A percentile compares a stretch with the other conserved stretches of the same genome.
These are phyloP conservation scores for Akanthomyces muscarius DNA, from an alignment of 2,329 filamentous ascomycete genomes.

Conservation along the genomic window DNA sequence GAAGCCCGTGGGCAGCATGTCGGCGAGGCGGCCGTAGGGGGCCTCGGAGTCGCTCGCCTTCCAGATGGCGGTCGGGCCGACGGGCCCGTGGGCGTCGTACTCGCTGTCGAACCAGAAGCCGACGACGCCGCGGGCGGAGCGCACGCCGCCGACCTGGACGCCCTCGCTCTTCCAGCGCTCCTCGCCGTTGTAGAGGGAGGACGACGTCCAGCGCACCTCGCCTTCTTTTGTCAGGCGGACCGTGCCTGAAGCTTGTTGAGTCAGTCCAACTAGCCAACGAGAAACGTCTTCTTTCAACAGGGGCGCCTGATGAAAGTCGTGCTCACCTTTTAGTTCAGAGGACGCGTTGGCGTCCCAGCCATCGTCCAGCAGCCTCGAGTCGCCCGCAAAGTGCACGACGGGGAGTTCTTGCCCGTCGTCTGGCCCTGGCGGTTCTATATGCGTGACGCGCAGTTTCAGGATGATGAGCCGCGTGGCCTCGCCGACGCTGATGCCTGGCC, in stretches of 20 bases:
- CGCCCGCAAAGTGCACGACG: conserved; percentile 65
- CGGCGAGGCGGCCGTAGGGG: conserved; percentile 25
- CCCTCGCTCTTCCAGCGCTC: conserved; percentile 75
- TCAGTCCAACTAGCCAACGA: background rate
- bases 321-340: conserved; percentile 59
- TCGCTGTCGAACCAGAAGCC: conserved; percentile 41
- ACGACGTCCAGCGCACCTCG: conserved; percentile 71
- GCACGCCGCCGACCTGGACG: conserved; percentile 66
- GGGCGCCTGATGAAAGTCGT: background rate
- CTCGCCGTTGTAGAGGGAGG: conserved; percentile 59
- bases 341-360: conserved; percentile 66
- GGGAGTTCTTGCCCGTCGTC: conserved; percentile 57
- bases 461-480: conserved; percentile 69
- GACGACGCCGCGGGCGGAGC: conserved; percentile 59
- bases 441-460: conserved; percentile 61
- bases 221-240: conserved; percentile 65
- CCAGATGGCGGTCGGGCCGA: conserved; percentile 74
- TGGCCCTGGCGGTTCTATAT: conserved; percentile 54
- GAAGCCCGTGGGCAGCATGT: conserved; percentile 31
- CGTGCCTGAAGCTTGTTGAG: conserved; percentile 41
- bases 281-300: too few relatives aligned
- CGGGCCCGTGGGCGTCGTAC: conserved; percentile 64
- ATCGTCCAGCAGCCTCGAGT: conserved; percentile 58
- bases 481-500: conserved; percentile 52
- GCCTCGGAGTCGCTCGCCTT: conserved; percentile 56